Conservation (phyloP, 164 flowering plant genomes). For the Nymphaea thermarum region DNA sequence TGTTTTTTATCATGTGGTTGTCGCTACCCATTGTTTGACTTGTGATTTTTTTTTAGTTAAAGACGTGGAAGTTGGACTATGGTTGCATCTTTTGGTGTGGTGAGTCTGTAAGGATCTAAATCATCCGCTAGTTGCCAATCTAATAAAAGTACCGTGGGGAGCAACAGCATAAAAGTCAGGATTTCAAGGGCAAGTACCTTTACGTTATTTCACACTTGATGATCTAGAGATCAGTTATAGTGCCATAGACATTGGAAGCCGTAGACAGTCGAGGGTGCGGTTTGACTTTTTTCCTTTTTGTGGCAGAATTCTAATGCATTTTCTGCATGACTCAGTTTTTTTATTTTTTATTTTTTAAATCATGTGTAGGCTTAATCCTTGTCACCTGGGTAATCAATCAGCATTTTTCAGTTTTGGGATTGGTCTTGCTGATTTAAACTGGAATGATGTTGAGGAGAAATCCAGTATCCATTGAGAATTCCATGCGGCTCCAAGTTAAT, state of each 20-base stretch:
- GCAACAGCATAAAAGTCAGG: not conserved
- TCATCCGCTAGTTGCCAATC: not conserved
- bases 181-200: not conserved
- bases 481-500: not conserved
- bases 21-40: no score
- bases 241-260: not conserved
- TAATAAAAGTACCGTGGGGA: not conserved
- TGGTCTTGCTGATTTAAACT: no score
- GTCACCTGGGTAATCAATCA: not conserved
- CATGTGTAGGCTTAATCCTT: not conserved
- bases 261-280: not conserved
- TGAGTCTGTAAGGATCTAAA: not conserved
- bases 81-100: not conserved
- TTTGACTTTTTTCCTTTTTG: not conserved
- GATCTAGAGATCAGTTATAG: not conserved
- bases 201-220: not conserved
- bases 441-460: not conserved
- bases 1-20: no score
- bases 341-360: no score
- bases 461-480: not conserved
- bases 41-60: no score
- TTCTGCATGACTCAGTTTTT: not conserved
- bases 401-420: not conserved
- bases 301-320: not conserved
- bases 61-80: no score